Conservation (phyloP, 2,329 filamentous ascomycete species). For the Colletotrichum melonis region DNA sequence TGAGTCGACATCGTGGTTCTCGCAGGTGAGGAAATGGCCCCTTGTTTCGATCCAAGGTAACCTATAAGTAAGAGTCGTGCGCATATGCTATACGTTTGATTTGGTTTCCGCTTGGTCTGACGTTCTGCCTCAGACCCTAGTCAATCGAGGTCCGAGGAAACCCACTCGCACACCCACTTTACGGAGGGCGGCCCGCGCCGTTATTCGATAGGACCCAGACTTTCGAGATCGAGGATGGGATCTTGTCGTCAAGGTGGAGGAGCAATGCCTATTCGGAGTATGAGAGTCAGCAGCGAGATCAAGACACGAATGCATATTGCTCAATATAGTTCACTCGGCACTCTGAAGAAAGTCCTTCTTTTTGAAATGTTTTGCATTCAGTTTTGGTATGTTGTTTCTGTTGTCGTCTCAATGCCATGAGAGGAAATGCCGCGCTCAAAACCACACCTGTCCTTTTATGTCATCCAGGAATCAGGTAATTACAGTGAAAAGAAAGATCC, state of each 20-base stretch:
- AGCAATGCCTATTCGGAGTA: not conserved
- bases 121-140: not conserved
- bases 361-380: constrained; percentile 14
- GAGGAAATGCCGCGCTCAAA: constrained; percentile 25
- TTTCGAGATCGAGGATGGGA: not conserved
- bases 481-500: constrained; percentile 30
- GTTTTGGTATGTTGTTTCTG: constrained; percentile 11
- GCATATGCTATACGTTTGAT: not conserved
- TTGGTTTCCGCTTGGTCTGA: not conserved
- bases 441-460: constrained; percentile 17
- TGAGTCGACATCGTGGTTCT: too few relatives aligned
- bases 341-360: not conserved
- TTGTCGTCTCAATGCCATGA: not conserved
- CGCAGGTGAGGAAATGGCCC: not conserved
- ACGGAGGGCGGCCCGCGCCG: not conserved
- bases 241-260: not conserved
- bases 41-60: not conserved
- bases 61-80: not conserved
- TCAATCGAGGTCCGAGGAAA: not conserved
- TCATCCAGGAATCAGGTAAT: constrained; percentile 19
- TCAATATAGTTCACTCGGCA: not conserved
- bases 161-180: not conserved
- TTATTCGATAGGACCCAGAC: not conserved
- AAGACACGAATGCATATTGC: not conserved
- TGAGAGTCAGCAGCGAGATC: not conserved